phyloP scores from a whole-genome alignment of 2,329 filamentous ascomycete genomes.

The Endoconidiophora laricicola region DNA sequence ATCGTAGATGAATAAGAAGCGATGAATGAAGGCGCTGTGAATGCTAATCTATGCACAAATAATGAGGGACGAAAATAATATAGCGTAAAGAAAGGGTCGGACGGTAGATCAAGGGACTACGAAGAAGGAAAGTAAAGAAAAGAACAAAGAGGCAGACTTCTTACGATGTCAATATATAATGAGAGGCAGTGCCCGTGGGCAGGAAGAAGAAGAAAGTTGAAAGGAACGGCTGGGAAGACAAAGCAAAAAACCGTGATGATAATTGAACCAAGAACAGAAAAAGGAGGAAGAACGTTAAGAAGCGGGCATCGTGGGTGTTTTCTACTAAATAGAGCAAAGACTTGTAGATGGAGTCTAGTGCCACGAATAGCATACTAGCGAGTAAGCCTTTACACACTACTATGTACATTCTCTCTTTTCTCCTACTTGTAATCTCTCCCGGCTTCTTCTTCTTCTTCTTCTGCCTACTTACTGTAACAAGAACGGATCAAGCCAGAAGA shows the following conservation, averaged over 20 bases:
- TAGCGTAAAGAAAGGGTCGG: neutral
- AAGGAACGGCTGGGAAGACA: neutral
- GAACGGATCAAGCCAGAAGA: no score
- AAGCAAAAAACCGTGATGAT: neutral
- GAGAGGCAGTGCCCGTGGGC: neutral
- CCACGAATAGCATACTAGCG: no score
- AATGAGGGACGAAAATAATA: neutral
- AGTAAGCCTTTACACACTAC: no score
- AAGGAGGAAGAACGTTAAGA: neutral
- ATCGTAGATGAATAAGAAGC: neutral
- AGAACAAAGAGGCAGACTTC: neutral
- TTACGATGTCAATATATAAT: neutral
- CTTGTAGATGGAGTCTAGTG: no score
- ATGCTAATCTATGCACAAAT: neutral
- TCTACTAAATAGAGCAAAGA: no score
- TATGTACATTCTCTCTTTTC: no score
- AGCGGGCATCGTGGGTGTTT: no score
- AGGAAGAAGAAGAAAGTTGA: neutral
- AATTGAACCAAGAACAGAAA: neutral
- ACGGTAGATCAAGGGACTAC: neutral
- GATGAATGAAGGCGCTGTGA: neutral
- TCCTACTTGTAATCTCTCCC: no score
- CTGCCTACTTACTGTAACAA: no score
- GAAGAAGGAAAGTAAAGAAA: constrained; percentile 3
- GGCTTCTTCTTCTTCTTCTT: no score